phyloP scores from a whole-genome alignment of 345 rosid species.

The Moricandia moricandioides region DNA sequence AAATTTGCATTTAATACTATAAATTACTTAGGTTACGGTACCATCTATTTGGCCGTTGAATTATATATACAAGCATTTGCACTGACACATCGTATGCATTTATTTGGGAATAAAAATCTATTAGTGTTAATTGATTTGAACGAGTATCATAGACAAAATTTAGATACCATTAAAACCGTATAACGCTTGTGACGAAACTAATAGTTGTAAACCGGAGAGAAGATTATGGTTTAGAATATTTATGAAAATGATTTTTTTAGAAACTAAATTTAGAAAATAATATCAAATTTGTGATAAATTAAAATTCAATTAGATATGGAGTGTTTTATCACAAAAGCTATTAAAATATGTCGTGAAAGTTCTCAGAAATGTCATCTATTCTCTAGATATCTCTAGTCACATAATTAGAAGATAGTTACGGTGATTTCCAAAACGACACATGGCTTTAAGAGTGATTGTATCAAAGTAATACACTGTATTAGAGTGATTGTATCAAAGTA shows the following conservation, averaged over 20 bases:
- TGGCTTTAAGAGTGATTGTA: neutral
- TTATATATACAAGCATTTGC: slow-evolving; percentile 6
- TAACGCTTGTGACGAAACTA: neutral
- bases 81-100: neutral
- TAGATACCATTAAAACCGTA: neutral
- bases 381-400: neutral
- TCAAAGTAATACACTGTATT: neutral
- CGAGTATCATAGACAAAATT: neutral
- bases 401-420: neutral
- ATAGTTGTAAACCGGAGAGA: neutral
- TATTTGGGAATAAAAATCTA: neutral
- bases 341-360: neutral
- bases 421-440: slow-evolving; percentile 13
- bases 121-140: neutral
- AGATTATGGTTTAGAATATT: too few relatives aligned
- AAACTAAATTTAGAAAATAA: too few relatives aligned
- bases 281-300: too few relatives aligned
- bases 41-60: slow-evolving; percentile 6
- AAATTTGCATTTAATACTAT: neutral
- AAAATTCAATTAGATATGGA: too few relatives aligned
- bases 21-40: neutral
- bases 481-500: neutral
- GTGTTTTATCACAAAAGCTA: neutral
- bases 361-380: neutral
- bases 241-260: too few relatives aligned